These are phyloP conservation scores for Eurotiales sp. DNA, from an alignment of 2,329 filamentous ascomycete genomes.

Conservation along the genomic window DNA sequence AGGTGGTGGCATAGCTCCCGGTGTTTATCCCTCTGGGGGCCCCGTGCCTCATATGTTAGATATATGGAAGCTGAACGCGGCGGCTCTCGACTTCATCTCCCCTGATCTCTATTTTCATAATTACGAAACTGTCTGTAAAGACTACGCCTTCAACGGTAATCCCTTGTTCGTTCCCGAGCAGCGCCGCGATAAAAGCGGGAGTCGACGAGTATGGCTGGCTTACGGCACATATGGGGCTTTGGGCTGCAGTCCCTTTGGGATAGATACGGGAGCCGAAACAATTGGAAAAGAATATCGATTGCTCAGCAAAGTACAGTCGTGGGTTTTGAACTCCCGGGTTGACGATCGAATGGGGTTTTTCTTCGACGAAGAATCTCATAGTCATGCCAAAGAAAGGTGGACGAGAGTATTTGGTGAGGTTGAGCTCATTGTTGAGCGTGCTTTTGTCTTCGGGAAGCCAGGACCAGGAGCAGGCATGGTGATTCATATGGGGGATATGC, in stretches of 20 bases:
- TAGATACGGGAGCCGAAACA: slow-evolving; percentile 36
- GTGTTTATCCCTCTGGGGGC: slow-evolving; percentile 49
- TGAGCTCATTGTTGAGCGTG: slow-evolving; percentile 31
- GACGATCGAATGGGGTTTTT: slow-evolving; percentile 39
- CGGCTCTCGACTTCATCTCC: slow-evolving; percentile 44
- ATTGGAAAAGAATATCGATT: slow-evolving; percentile 24
- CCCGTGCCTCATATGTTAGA: slow-evolving; percentile 41
- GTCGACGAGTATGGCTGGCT: slow-evolving; percentile 36
- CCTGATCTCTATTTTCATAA: slow-evolving; percentile 49
- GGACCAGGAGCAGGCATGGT: slow-evolving; percentile 42
- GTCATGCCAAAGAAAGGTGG: neutral
- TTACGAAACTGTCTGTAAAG: slow-evolving; percentile 37
- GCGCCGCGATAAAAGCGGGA: slow-evolving; percentile 42
- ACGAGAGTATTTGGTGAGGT: slow-evolving; percentile 19
- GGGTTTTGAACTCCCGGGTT: neutral
- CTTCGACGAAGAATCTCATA: slow-evolving; percentile 21
- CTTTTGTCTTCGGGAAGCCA: slow-evolving; percentile 45
- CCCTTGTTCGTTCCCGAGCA: slow-evolving; percentile 49
- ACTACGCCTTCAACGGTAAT: slow-evolving; percentile 42
- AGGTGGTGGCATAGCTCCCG: slow-evolving; percentile 41
- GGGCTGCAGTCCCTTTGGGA: slow-evolving; percentile 37
- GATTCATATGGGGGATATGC: slow-evolving; percentile 35
- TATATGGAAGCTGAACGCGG: slow-evolving; percentile 43
- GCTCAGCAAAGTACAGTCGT: slow-evolving; percentile 6
- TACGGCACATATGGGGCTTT: slow-evolving; percentile 34